A percentile compares a stretch with the other conserved stretches of the same genome.
Conservation (phyloP, 345 rosid genomes). For the Carallia pectinifolia region DNA sequence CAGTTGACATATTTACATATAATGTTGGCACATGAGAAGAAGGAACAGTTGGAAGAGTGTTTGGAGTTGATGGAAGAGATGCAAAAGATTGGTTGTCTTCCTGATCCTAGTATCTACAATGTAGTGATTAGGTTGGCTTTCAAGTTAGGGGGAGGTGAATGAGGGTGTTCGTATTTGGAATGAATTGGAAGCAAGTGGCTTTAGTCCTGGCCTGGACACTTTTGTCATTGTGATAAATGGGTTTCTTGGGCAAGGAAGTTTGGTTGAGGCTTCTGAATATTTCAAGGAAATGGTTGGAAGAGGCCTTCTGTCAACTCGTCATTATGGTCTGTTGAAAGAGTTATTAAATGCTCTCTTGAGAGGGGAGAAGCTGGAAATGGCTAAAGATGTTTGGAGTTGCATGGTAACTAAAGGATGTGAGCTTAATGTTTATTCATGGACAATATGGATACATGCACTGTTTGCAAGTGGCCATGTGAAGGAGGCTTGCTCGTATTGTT, state of each 20-base stretch:
- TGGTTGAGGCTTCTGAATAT: slow-evolving; percentile 65
- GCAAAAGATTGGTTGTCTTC: slow-evolving; percentile 54
- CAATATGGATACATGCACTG: slow-evolving; percentile 90
- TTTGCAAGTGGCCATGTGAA: slow-evolving; percentile 78
- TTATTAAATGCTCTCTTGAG: slow-evolving; percentile 62
- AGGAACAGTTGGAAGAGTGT: slow-evolving; percentile 68
- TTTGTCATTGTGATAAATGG: slow-evolving; percentile 73
- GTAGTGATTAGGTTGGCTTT: slow-evolving; percentile 73
- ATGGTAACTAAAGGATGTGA: slow-evolving; percentile 67
- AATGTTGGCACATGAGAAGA: slow-evolving; percentile 76
- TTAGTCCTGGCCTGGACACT: slow-evolving; percentile 72
- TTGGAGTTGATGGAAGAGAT: slow-evolving; percentile 56
- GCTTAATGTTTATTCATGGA: slow-evolving; percentile 72
- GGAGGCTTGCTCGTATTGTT: slow-evolving; percentile 79
- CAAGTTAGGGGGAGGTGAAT: slow-evolving; percentile 67
- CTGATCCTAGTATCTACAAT: slow-evolving; percentile 55
- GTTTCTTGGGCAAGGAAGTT: slow-evolving; percentile 52
- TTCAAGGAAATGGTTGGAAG: slow-evolving; percentile 82
- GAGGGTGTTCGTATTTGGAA: slow-evolving; percentile 65
- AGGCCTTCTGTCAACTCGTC: slow-evolving; percentile 66
- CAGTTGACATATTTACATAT: slow-evolving; percentile 66
- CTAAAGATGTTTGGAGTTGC: slow-evolving; percentile 76
- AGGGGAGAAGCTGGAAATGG: slow-evolving; percentile 72
- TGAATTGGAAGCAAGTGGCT: slow-evolving; percentile 64
- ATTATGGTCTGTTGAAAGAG: slow-evolving; percentile 64